Base-by-base conservation (phyloP, 2,329 filamentous ascomycete genomes). In the Pleurostoma richardsiae region DNA sequence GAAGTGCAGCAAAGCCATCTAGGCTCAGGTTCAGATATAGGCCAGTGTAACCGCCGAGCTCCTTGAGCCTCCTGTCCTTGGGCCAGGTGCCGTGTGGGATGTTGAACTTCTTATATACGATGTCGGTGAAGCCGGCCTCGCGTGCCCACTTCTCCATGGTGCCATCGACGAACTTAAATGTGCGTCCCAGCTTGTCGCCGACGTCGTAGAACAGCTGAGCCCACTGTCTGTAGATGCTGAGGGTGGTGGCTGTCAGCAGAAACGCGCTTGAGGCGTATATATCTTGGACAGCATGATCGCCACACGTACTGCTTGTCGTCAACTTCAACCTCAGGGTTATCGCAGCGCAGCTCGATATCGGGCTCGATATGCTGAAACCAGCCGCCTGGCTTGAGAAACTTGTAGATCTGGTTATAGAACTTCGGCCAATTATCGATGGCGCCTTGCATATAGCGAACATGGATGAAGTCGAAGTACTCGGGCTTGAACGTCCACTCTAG, bases 381-480 rank as follows among this genome's bases (percentile, higher is more conserved):
- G 10, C 62, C 63, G 4, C 64, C 62, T 1, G 60, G 60, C 52
- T 74, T 74, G 26, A 81, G 61, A 49, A 80, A 73, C 45, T 64
- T 63, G 50, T 65, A 78, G 1, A 72, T 62, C 48, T 79, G 76
- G 10, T 61, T 60, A 49, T 85, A 73, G 6, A 86, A 63, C 8
- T 71, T 63, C 26, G 69, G 66, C 66, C 81, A 86, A 53, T 82
- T 73, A 2, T 68, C 62, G 51, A 85, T 75, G 42, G 74, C 72
- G 26, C 82, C 83, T 3, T 71, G 68, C 64, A 86, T 71, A 54
- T 80, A 68, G 40, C 77, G 72, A 3, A 77, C 72, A 61, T 84
- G 82, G 48, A 86, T 73, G 49, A 77, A 76, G 61, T 85, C 80
- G 55, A 83, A 73, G 52, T 71, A 56, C 39, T 71, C 57, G 4